These are phyloP conservation scores for Epichloe sp. DNA, from an alignment of 2,329 filamentous ascomycete genomes.

Conservation along the genomic window DNA sequence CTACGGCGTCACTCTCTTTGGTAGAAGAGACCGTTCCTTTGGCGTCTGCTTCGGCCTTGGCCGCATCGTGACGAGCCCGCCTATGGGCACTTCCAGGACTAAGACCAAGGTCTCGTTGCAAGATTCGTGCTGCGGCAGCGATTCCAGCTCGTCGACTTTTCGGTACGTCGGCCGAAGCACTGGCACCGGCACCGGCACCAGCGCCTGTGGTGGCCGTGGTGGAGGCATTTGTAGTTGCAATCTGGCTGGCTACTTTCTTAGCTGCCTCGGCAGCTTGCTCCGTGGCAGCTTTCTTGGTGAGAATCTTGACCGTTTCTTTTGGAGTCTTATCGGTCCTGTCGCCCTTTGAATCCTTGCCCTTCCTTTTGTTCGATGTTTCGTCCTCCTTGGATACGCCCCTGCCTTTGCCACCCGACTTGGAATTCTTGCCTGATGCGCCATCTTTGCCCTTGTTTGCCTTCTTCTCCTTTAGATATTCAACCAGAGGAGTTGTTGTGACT, in stretches of 20 bases:
- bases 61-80: constrained; percentile 44
- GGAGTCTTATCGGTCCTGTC: constrained; percentile 37
- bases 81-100: constrained; percentile 50
- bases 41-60: constrained; percentile 38
- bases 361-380: constrained; percentile 50
- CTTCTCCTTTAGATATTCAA: constrained; percentile 84
- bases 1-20: constrained; percentile 17
- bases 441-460: constrained; percentile 64
- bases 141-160: constrained; percentile 50
- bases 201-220: constrained; percentile 16
- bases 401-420: constrained; percentile 40
- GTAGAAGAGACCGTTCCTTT: constrained; percentile 21
- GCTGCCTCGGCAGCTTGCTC: constrained; percentile 35
- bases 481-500: constrained; percentile 71
- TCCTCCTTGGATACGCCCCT: constrained; percentile 32
- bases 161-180: constrained; percentile 13
- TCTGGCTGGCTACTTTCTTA: constrained; percentile 27
- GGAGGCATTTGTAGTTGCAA: constrained; percentile 15
- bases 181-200: constrained; percentile 17
- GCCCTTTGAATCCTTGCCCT: constrained; percentile 46
- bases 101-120: constrained; percentile 53
- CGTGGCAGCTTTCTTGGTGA: constrained; percentile 43
- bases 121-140: constrained; percentile 47
- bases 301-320: constrained; percentile 49
- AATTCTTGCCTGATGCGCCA: constrained; percentile 23